phyloP scores from a whole-genome alignment of 495 filamentous ascomycete species.

The Penicillium pancosmium region DNA sequence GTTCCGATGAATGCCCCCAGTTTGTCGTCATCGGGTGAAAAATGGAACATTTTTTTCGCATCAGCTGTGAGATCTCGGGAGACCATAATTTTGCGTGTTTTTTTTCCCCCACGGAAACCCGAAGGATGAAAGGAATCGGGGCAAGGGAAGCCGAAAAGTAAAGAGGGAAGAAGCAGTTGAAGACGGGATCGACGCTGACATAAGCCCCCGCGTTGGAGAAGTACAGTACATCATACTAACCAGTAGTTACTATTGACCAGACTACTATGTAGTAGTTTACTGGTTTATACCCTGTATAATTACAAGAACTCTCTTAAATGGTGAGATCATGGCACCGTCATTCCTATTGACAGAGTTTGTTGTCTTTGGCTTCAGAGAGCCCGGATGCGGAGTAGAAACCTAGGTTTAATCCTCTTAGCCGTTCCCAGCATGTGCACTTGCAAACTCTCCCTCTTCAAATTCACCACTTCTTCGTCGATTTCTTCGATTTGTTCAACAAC shows the following conservation, averaged over 20 bases:
- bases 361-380: not conserved
- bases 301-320: not conserved
- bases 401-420: not conserved
- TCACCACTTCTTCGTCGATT: not conserved
- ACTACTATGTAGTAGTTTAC: too few species aligned
- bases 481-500: not conserved
- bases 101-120: slow-evolving; percentile 1
- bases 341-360: not conserved
- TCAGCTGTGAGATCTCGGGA: not conserved
- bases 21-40: slow-evolving; percentile 31
- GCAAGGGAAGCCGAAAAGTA: slow-evolving; percentile 20
- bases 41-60: not conserved
- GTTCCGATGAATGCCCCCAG: slow-evolving; percentile 11
- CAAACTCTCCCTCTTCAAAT: not conserved
- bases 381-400: slow-evolving; percentile 3
- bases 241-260: too few species aligned
- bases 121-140: slow-evolving; percentile 10
- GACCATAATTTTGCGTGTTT: not conserved
- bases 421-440: not conserved
- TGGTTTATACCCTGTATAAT: not conserved
- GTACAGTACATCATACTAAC: not conserved
- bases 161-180: not conserved
- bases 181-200: slow-evolving; percentile 20
- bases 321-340: slow-evolving; percentile 6
- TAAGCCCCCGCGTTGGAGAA: slow-evolving; percentile 23